Conservation (phyloP, 331 rosid species). For the Quercus lobata region DNA sequence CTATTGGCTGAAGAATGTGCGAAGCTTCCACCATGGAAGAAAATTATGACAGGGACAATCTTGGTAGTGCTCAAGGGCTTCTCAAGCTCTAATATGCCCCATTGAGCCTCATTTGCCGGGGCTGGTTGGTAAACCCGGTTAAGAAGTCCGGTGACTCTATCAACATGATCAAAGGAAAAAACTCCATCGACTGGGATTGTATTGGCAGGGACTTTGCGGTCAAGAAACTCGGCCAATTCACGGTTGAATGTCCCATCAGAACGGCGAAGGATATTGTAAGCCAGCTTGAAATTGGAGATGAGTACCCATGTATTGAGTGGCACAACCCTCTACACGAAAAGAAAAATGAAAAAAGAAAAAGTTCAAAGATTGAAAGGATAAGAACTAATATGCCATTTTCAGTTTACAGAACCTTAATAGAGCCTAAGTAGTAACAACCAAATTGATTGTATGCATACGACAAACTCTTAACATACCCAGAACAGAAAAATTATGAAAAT, state of each 20-base stretch:
- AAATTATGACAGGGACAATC: slow-evolving; percentile 79
- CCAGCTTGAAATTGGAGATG: slow-evolving; percentile 93
- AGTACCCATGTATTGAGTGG: slow-evolving; percentile 98
- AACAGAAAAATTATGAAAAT: not conserved
- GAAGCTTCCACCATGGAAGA: slow-evolving; percentile 98
- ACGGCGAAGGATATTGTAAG: slow-evolving; percentile 92
- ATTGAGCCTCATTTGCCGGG: slow-evolving; percentile 40
- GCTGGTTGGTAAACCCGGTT: slow-evolving; percentile 66
- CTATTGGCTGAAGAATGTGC: slow-evolving; percentile 95
- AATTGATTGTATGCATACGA: not conserved
- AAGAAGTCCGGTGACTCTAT: slow-evolving; percentile 69
- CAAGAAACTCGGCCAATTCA: slow-evolving; percentile 81
- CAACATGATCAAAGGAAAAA: slow-evolving; percentile 87
- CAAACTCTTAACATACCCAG: not conserved
- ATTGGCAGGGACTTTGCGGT: slow-evolving; percentile 79
- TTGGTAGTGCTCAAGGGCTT: slow-evolving; percentile 63
- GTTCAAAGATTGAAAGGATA: slow-evolving; percentile 17
- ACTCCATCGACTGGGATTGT: slow-evolving; percentile 82
- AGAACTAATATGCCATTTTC: not conserved
- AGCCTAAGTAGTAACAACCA: not conserved
- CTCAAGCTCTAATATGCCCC: slow-evolving; percentile 59
- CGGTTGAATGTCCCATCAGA: slow-evolving; percentile 93
- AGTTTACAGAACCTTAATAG: not conserved
- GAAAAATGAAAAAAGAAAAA: slow-evolving; percentile 1
- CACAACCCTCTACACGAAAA: slow-evolving; percentile 62